phyloP scores from a whole-genome alignment of 2,329 filamentous ascomycete species.

The Diaporthe aspalathi region DNA sequence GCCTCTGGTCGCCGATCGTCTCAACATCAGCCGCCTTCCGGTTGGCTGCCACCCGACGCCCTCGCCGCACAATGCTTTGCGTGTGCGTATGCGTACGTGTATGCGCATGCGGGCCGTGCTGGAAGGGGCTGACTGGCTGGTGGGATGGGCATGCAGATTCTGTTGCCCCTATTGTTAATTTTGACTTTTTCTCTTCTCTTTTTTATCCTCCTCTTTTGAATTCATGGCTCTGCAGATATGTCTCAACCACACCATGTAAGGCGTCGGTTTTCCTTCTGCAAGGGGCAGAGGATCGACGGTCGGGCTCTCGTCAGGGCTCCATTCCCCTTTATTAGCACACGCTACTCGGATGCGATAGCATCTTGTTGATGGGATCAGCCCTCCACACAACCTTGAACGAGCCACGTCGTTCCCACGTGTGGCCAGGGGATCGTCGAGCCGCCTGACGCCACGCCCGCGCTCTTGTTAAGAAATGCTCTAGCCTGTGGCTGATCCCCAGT shows the following conservation, averaged over 20 bases:
- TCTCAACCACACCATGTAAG: constrained; percentile 28
- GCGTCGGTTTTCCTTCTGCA: constrained; percentile 2
- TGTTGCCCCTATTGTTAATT: constrained; percentile 18
- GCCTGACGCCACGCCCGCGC: constrained; percentile 11
- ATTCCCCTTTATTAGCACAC: constrained; percentile 16
- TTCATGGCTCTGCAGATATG: constrained; percentile 13
- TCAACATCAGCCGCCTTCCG: constrained; percentile 21
- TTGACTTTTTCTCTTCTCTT: neutral
- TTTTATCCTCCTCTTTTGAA: neutral
- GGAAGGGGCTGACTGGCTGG: neutral
- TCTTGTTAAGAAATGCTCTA: neutral
- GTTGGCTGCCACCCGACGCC: neutral
- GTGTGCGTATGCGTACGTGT: neutral
- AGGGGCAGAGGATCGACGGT: constrained; percentile 24
- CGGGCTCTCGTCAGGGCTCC: neutral
- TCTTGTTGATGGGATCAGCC: constrained; percentile 12
- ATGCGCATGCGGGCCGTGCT: neutral
- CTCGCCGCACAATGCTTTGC: constrained; percentile 1
- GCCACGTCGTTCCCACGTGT: constrained; percentile 28
- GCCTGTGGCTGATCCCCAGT: neutral
- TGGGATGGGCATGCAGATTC: constrained; percentile 4
- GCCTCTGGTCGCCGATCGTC: constrained; percentile 7
- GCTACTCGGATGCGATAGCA: neutral
- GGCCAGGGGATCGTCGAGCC: constrained; percentile 22
- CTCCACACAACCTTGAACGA: constrained; percentile 21